phyloP scores from a whole-genome alignment of 768 basidiomycete species.

The Cystobasidium ongulense region DNA sequence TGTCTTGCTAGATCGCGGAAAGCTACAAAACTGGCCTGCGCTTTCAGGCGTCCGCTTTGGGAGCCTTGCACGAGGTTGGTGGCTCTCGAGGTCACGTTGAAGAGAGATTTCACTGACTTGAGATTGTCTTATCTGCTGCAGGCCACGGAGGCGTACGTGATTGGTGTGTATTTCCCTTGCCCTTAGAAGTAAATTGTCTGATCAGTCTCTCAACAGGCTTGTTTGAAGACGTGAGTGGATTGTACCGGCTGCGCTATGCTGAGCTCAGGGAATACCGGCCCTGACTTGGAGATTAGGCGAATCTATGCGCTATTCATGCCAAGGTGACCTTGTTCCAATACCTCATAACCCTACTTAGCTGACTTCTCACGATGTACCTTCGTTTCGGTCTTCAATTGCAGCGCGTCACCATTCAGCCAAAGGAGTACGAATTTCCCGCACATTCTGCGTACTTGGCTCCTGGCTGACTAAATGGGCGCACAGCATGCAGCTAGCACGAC shows the following conservation, averaged over 20 bases:
- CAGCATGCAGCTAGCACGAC: conserved; percentile 58
- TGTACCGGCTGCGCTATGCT: too few relatives aligned
- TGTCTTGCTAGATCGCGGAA: conserved; percentile 61
- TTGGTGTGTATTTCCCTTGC: background rate
- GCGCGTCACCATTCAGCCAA: conserved; percentile 57
- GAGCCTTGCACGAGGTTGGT: conserved; percentile 53
- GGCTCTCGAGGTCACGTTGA: conserved; percentile 24
- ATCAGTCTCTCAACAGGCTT: background rate
- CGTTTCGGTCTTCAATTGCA: background rate
- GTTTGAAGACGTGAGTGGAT: conserved; percentile 12
- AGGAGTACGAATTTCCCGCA: conserved; percentile 48
- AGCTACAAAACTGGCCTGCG: conserved; percentile 60
- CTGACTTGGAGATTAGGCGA: too few relatives aligned
- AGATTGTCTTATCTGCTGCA: conserved; percentile 29
- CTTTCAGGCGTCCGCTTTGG: conserved; percentile 52
- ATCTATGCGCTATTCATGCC: conserved; percentile 15
- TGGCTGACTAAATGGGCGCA: too few relatives aligned
- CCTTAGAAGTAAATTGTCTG: background rate
- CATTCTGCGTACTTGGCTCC: background rate
- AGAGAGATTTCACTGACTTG: too few relatives aligned
- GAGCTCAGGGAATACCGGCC: too few relatives aligned
- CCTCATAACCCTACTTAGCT: too few relatives aligned
- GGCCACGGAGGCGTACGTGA: conserved; percentile 7
- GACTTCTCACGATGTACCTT: too few relatives aligned
- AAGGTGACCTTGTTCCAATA: too few relatives aligned